Evolutionary conservation across 768 basidiomycete species (phyloP), one percentile per base, ranked within the genome.

Genomic region (Calocybe gangraenosa): DNA sequence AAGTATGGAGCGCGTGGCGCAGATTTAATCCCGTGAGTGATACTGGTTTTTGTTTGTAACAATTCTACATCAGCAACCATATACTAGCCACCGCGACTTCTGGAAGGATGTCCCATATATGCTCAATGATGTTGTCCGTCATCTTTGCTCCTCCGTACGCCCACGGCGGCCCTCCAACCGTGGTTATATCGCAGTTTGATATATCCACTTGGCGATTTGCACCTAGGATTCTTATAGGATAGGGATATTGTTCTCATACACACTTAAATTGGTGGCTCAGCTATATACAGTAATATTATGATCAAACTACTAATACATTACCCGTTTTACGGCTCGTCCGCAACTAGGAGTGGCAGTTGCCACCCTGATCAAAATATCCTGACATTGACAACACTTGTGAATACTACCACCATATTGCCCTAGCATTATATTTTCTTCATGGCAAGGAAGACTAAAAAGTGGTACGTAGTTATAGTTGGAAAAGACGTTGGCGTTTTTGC

Each of bases 61-160:
- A n/a, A 23, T 38, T 9, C 48, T 42, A 43, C 34, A 10, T 43
- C 54, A 39, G 53, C 48, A 44, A 33, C 34, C 38, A 49, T n/a
- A n/a, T n/a, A n/a, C 21, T 51, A 92, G 88, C 48, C 89, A 92
- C 64, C 86, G 89, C 39, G 87, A 91, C 59, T 92, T 92, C 64
- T 92, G 89, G 89, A 70, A 81, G 61, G 90, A 92, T 64, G 87
- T 92, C 2, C 90, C 90, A 3, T 90, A 88, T 53, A 86, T 92
- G 80, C 61, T 90, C 36, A 74, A 75, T 34, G 90, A 92, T 55
- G 84, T 92, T 18, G 60, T 84, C 41, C 78, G 82, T 17, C 87
- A 91, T 64, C 64, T 92, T 31, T 90, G 87, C 63, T 81, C 85
- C 13, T 75, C 75, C 35, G 76, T 87, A 32, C 81, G 84, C 40